phyloP scores from a whole-genome alignment of 371 early-diverging fungal genomes.

The Thermomucor indicae-seudaticae region DNA sequence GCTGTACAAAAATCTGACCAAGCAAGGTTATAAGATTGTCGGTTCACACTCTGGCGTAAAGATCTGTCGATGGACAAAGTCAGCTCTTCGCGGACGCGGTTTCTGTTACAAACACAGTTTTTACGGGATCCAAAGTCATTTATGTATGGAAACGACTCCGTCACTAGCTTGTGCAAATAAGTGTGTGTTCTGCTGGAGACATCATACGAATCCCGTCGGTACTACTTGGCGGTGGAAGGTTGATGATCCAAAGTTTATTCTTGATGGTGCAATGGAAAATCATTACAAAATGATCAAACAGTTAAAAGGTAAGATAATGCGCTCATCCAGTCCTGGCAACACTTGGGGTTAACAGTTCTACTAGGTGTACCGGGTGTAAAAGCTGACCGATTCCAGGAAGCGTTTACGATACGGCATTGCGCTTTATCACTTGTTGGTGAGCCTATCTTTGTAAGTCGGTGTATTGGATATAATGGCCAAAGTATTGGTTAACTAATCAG shows the following conservation, averaged over 20 bases:
- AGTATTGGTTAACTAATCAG: not conserved
- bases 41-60: conserved; percentile 80
- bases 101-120: conserved; percentile 81
- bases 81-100: conserved; percentile 72
- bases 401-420: conserved; percentile 65
- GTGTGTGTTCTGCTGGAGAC: conserved; percentile 82
- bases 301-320: conserved; percentile 44
- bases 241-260: conserved; percentile 68
- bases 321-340: too few species aligned
- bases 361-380: conserved; percentile 69
- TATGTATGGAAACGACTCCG: conserved; percentile 72
- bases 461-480: not conserved
- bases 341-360: too few species aligned
- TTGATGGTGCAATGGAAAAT: conserved; percentile 72
- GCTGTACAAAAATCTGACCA: conserved; percentile 68
- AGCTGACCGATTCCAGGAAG: conserved; percentile 74
- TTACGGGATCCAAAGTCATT: conserved; percentile 65
- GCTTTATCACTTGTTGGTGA: conserved; percentile 75
- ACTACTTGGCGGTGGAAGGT: conserved; percentile 76
- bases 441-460: conserved; percentile 63
- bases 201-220: conserved; percentile 60
- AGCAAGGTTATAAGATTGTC: conserved; percentile 80
- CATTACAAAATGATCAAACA: conserved; percentile 81
- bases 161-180: conserved; percentile 81
- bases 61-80: conserved; percentile 82